Percentiles rank a stretch among this genome's conserved stretches.
Conservation (phyloP, 139 green algal species). For the Tetradesmus lagerheimii region DNA sequence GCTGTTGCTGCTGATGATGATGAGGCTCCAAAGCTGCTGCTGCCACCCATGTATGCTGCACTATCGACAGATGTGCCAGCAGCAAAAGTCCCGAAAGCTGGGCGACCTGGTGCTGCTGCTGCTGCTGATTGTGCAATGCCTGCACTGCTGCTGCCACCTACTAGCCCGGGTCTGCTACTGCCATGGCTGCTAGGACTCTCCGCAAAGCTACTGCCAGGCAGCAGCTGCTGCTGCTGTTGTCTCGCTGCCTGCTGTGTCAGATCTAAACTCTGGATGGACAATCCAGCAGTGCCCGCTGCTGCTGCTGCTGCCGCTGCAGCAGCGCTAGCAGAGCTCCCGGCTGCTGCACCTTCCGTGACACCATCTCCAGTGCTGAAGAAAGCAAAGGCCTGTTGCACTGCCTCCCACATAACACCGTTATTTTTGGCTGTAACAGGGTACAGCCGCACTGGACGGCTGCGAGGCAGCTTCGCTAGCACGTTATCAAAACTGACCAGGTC, state of each 20-base stretch:
- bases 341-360: neutral
- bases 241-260: neutral
- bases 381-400: conserved; percentile 56
- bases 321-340: neutral
- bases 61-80: neutral
- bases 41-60: neutral
- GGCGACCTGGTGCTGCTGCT: conserved; percentile 9
- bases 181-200: neutral
- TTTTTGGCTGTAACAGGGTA: conserved; percentile 35
- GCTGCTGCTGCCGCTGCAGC: neutral
- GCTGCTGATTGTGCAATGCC: neutral
- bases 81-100: neutral
- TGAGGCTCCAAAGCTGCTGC: neutral
- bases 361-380: conserved; percentile 51
- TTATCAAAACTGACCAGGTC: conserved; percentile 14
- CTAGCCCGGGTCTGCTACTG: neutral
- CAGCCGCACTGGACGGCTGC: conserved; percentile 33
- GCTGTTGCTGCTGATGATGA: neutral
- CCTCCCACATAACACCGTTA: conserved; percentile 48
- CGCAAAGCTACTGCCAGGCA: neutral
- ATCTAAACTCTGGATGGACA: conserved; percentile 28
- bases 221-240: neutral
- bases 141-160: neutral
- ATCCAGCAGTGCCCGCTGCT: conserved; percentile 12
- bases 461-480: neutral